Conservation (phyloP, 257 asterid genomes). For the Solanum lycopersicoides region DNA sequence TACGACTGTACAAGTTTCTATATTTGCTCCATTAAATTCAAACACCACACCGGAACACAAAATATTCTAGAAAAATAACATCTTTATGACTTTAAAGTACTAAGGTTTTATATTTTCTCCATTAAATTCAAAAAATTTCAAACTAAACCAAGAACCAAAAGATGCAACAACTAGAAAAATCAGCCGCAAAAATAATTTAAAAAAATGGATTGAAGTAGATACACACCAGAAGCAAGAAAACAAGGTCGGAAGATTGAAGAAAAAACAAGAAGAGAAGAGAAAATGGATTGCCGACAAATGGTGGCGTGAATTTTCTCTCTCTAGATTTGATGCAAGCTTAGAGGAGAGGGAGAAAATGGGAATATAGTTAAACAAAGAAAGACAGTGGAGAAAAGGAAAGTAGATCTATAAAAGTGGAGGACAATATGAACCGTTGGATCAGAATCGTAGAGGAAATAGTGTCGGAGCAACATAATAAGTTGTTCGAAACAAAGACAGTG, state of each 20-base stretch:
- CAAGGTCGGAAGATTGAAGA: not conserved
- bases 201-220: not conserved
- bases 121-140: not conserved
- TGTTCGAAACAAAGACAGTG: not conserved
- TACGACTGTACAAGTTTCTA: not conserved
- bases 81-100: not conserved
- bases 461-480: constrained; percentile 14
- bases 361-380: not conserved
- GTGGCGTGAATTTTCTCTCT: constrained; percentile 1
- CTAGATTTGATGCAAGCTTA: constrained; percentile 41
- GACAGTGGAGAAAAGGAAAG: not conserved
- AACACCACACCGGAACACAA: not conserved
- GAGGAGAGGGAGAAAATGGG: not conserved
- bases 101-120: not conserved
- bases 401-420: constrained; percentile 25
- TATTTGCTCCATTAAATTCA: not conserved
- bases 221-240: not conserved
- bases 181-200: not conserved
- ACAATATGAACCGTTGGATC: constrained; percentile 43
- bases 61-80: not conserved
- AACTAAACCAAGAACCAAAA: not conserved
- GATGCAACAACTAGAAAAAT: not conserved
- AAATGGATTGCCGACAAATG: not conserved
- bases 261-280: not conserved
- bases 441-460: not conserved